phyloP scores from a whole-genome alignment of 495 filamentous ascomycete species.

The Lepraria neglecta region DNA sequence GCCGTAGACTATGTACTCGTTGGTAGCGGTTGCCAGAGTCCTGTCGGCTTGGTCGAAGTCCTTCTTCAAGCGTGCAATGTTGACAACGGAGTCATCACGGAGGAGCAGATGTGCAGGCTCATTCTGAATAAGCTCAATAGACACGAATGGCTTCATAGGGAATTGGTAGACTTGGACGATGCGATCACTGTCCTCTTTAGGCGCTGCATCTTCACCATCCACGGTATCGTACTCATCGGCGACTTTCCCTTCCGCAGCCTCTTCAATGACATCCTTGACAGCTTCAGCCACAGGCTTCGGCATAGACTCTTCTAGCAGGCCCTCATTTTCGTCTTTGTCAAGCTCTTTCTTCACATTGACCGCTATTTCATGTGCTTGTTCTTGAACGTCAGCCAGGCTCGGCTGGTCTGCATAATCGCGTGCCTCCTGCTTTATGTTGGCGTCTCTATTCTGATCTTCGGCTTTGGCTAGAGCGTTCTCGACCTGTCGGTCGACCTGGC shows the following conservation, averaged over 20 bases:
- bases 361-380: slow-evolving; percentile 41
- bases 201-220: slow-evolving; percentile 60
- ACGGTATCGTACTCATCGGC: slow-evolving; percentile 73
- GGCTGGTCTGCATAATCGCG: slow-evolving; percentile 39
- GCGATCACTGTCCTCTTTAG: slow-evolving; percentile 56
- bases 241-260: slow-evolving; percentile 48
- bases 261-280: slow-evolving; percentile 52
- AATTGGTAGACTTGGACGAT: slow-evolving; percentile 84
- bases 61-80: slow-evolving; percentile 90
- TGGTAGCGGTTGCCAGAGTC: slow-evolving; percentile 82
- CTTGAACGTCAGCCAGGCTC: slow-evolving; percentile 42
- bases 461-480: slow-evolving; percentile 57
- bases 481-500: slow-evolving; percentile 61
- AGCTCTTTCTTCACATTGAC: slow-evolving; percentile 51
- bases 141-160: slow-evolving; percentile 89
- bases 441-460: slow-evolving; percentile 35
- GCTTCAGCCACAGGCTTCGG: slow-evolving; percentile 47
- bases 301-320: slow-evolving; percentile 46
- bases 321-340: slow-evolving; percentile 47
- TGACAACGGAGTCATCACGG: slow-evolving; percentile 59
- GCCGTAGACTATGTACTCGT: slow-evolving; percentile 86
- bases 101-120: slow-evolving; percentile 32
- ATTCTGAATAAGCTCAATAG: slow-evolving; percentile 51
- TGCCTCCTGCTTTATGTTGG: slow-evolving; percentile 42
- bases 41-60: slow-evolving; percentile 96